Percentiles rank a stretch among this genome's conserved stretches.
These are phyloP conservation scores for Oehlia diaphana DNA, from an alignment of 192 early-diverging fungal genomes.

Conservation along the genomic window DNA sequence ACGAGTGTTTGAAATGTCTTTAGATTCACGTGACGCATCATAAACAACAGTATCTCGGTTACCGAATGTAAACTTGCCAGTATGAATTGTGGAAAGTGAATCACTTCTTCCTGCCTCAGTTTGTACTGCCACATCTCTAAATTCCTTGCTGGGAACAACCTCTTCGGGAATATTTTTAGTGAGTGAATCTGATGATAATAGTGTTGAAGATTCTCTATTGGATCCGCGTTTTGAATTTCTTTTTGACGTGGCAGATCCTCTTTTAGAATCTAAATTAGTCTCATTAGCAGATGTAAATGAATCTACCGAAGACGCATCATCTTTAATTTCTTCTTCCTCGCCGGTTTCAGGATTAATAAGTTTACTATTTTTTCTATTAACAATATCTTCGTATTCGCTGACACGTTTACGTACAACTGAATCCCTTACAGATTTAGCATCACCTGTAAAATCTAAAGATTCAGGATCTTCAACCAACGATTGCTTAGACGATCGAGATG, in stretches of 20 bases:
- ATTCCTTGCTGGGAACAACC: neutral
- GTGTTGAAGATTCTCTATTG: neutral
- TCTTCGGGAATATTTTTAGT: neutral
- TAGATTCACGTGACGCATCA: neutral
- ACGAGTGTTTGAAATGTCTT: neutral
- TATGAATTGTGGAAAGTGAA: constrained; percentile 7
- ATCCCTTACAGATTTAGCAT: neutral
- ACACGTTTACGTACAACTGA: constrained; percentile 9
- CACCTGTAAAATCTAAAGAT: neutral
- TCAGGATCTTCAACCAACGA: neutral
- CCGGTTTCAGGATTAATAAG: neutral
- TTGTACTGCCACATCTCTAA: neutral
- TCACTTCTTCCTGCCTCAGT: constrained; percentile 8
- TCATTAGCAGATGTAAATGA: constrained; percentile 12
- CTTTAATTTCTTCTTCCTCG: constrained; percentile 5
- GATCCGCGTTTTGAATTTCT: neutral
- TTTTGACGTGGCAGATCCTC: constrained; percentile 13
- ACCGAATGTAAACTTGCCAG: constrained; percentile 13
- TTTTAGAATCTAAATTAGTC: neutral
- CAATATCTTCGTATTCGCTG: constrained; percentile 4
- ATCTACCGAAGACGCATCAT: constrained; percentile 22
- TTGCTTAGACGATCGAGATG: neutral
- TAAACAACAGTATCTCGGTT: neutral
- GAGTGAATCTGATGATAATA: neutral
- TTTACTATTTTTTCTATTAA: neutral